phyloP scores from a whole-genome alignment of 1,139 yeast genomes.

The Blastobotrys elegans region DNA sequence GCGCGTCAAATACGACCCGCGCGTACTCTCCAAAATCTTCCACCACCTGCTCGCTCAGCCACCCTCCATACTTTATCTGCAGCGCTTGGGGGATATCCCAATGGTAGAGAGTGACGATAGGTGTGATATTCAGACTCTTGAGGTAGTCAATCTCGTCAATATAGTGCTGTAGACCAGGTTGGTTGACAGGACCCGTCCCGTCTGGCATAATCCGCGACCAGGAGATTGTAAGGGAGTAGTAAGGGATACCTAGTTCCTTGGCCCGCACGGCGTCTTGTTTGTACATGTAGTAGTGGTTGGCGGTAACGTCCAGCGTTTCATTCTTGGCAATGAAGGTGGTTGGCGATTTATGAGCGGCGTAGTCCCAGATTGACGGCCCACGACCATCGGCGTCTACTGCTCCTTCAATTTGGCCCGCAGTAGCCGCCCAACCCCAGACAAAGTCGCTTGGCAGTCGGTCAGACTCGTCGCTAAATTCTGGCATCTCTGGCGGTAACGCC shows the following conservation, averaged over 20 bases:
- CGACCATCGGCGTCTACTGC: conserved; percentile 37
- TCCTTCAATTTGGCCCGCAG: conserved; percentile 37
- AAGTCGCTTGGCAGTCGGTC: conserved; percentile 20
- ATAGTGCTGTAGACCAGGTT: conserved; percentile 36
- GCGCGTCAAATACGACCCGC: conserved; percentile 33
- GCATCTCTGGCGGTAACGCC: conserved; percentile 20
- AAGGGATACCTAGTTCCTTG: conserved; percentile 36
- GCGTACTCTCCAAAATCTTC: conserved; percentile 38
- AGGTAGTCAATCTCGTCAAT: conserved; percentile 36
- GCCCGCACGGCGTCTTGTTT: conserved; percentile 36
- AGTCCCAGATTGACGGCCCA: conserved; percentile 36
- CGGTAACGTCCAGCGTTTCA: conserved; percentile 36
- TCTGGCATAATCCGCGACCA: conserved; percentile 39
- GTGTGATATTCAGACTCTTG: conserved; percentile 32
- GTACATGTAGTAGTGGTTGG: conserved; percentile 36
- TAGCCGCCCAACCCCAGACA: conserved; percentile 28
- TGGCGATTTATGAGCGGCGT: conserved; percentile 19
- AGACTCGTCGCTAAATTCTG: conserved; percentile 1
- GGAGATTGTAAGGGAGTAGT: conserved; percentile 36
- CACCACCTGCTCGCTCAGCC: conserved; percentile 32
- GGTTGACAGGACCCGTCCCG: conserved; percentile 34
- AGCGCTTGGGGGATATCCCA: conserved; percentile 31
- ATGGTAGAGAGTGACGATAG: conserved; percentile 35
- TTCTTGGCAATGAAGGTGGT: conserved; percentile 17
- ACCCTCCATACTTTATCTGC: conserved; percentile 31